phyloP scores from a whole-genome alignment of 106 monocot species.

The Acanthochlamys bracteata region DNA sequence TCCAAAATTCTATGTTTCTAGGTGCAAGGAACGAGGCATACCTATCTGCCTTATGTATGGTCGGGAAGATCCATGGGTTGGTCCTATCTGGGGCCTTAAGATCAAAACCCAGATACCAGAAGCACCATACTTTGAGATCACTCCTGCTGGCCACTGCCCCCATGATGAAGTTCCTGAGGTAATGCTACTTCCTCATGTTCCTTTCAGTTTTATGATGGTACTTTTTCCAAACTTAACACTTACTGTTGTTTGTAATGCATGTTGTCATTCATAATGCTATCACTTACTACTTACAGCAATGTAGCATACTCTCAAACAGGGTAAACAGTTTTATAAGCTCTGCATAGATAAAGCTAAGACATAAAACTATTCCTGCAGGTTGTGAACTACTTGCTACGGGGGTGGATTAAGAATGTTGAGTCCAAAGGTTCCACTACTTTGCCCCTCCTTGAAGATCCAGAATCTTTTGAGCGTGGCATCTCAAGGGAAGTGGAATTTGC shows the following conservation, averaged over 20 bases:
- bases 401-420: conserved; percentile 88
- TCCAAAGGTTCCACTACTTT: conserved; percentile 42
- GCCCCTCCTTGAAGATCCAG: conserved; percentile 63
- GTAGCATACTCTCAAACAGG: no score
- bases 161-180: conserved; percentile 99
- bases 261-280: no score
- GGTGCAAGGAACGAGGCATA: conserved; percentile 54
- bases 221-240: neutral
- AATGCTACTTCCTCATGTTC: conserved; percentile 7
- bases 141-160: conserved; percentile 92
- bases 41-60: conserved; percentile 97
- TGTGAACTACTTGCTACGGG: conserved; percentile 77
- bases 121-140: conserved; percentile 88
- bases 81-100: conserved; percentile 72
- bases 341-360: no score
- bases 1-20: conserved; percentile 4
- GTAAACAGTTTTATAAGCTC: no score
- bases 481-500: conserved; percentile 60
- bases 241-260: no score
- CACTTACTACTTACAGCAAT: no score
- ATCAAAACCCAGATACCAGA: conserved; percentile 68
- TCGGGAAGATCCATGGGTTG: conserved; percentile 94
- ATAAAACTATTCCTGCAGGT: conserved; percentile 32
- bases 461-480: conserved; percentile 24
- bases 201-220: neutral